Evolutionary conservation across 768 basidiomycete species (phyloP).

Genomic region (Naematelia encephala): DNA sequence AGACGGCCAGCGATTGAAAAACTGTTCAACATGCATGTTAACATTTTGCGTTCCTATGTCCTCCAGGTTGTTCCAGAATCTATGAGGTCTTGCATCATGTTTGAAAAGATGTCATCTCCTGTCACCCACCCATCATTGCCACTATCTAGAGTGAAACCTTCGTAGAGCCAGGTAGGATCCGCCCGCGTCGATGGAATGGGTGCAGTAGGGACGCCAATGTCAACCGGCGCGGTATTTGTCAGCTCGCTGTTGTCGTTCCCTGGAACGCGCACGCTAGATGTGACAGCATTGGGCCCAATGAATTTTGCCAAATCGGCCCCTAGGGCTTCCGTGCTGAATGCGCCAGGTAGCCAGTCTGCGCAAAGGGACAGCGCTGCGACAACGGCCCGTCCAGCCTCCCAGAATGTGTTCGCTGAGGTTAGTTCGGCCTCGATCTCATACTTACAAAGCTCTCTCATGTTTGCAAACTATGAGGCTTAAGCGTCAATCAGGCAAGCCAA

Average conservation of each 20-base stretch:
- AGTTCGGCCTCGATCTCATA: not conserved
- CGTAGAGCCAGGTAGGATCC: not conserved
- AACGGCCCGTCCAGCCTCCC: constrained; percentile 6
- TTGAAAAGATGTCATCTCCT: not conserved
- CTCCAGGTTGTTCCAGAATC: not conserved
- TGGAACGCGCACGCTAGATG: not conserved
- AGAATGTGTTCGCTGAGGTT: constrained; percentile 1
- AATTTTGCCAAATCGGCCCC: not conserved
- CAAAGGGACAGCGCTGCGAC: constrained; percentile 1
- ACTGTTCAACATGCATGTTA: not conserved
- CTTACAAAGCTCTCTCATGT: constrained; percentile 6
- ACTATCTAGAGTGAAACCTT: not conserved
- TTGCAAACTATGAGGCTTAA: not conserved
- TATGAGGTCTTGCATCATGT: not conserved
- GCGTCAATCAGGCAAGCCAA: not conserved
- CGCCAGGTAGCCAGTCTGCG: constrained; percentile 5
- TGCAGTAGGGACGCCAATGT: not conserved
- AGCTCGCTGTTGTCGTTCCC: not conserved
- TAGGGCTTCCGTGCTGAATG: constrained; percentile 1
- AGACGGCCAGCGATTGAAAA: not conserved
- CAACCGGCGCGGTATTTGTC: not conserved
- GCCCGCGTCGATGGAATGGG: not conserved
- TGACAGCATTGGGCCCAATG: not conserved
- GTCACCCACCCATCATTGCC: not conserved
- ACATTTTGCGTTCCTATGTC: not conserved